Base-by-base conservation (phyloP, 495 filamentous ascomycete genomes). In the Ramalina intermedia region DNA sequence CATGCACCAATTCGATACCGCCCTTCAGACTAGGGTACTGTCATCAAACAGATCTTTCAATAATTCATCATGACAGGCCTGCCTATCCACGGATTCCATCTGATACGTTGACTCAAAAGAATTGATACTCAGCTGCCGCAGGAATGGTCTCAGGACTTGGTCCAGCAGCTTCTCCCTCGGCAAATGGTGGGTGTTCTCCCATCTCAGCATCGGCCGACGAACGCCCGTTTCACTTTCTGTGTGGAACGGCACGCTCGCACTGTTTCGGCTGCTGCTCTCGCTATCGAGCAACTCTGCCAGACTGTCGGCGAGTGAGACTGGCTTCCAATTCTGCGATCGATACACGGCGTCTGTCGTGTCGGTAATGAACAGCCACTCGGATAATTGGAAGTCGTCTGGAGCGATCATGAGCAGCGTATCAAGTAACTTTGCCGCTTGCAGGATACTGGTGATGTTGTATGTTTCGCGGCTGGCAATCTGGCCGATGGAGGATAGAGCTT, bases 311-410 rank as follows among this genome's bases (percentile, higher is more conserved):
- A 96, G 72, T 1, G 87, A 86, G 4, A 82, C 69, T 1, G 89
- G 78, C 47, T 79, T 72, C 67, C 80, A 84, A 43, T 71, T 66
- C n/a, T 76, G 63, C 1, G 87, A 81, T 14, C 83, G 78, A 59
- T 96, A 96, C 20, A 96, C 87, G 1, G 93, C 88, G 59, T 99
- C 91, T 55, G 95, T 89, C 35, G 89, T 96, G 61, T 99, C 93
- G 5, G 88, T 90, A 21, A 96, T 79, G 63, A 93, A 99, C 16
- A 96, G 75, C 91, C 91, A 99, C 67, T 95, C 87, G 47, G 87
- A 76, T 37, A 94, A 71, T 61, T 96, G 91, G 63, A 96, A 99
- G 59, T 96, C 91, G 53, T 99, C 93, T 0, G 88, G 91, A 4
- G 81, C 81, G 16, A 86, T 69, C n/a, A 85, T 76, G 23, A 99